phyloP scores from a whole-genome alignment of 768 basidiomycete species.

The Podaxis carcinomalis region DNA sequence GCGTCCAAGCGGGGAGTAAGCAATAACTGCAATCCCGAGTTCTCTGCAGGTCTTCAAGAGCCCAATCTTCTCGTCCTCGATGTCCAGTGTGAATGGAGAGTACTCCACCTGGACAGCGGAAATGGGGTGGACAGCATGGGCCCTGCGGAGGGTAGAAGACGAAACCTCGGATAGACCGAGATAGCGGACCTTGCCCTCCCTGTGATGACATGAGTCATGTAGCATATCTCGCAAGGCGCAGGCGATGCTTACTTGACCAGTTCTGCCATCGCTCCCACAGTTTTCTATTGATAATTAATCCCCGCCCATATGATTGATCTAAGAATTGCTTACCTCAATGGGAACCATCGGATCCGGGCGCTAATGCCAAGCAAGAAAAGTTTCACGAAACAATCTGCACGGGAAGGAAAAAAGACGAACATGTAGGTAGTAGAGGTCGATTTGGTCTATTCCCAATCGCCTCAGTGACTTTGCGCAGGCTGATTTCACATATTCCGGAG shows the following conservation, averaged over 20 bases:
- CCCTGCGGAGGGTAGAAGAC: conserved; percentile 42
- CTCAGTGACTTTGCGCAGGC: conserved; percentile 35
- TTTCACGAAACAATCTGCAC: neutral
- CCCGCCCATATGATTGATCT: neutral
- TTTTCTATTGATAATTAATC: conserved; percentile 20
- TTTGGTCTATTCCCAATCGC: conserved; percentile 33
- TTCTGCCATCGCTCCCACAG: conserved; percentile 46
- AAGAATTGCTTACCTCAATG: conserved; percentile 34
- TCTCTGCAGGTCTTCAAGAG: conserved; percentile 42
- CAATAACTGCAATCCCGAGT: conserved; percentile 44
- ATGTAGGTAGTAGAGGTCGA: conserved; percentile 49
- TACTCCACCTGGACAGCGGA: conserved; percentile 48
- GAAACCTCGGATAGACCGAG: conserved; percentile 53
- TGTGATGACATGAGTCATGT: conserved; percentile 1
- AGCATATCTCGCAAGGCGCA: neutral
- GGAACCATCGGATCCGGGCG: conserved; percentile 37
- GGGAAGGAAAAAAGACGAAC: neutral
- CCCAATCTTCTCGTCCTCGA: conserved; percentile 38
- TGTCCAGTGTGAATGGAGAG: conserved; percentile 43
- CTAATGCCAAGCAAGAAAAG: conserved; percentile 5
- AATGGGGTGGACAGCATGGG: conserved; percentile 46
- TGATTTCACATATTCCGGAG: conserved; percentile 34
- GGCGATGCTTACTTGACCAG: conserved; percentile 38
- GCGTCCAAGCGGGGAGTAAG: conserved; percentile 50
- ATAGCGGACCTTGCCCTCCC: conserved; percentile 41